Evolutionary conservation across 306 rosid species (phyloP), one percentile per base, ranked within the genome.

Genomic region (Citrullus amarus): DNA sequence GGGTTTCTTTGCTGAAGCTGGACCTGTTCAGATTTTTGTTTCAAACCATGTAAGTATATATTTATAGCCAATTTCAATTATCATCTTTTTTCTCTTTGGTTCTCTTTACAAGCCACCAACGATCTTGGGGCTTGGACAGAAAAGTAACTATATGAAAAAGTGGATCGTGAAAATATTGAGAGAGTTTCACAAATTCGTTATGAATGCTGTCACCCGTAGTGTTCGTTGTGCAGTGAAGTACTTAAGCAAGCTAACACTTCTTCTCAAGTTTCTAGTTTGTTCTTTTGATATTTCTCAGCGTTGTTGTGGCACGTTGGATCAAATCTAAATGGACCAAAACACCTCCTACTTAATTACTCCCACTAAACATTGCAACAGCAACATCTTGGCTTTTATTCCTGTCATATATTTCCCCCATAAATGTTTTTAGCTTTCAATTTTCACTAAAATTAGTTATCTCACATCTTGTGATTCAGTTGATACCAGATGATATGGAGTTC

Each of bases 401-500:
- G 6, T 30, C 15, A 32, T 13, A 30, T 12, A 62, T 32, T 62
- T 10, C 8, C 8, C 6, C 6, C 17, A 60, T 25, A 0, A 60
- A 25, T 60, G 66, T 65, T 48, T 25, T 36, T 16, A 17, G n/a
- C 39, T 2, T 36, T 36, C 43, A 36, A 25, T 25, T 25, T 15
- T 36, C 3, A 17, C 28, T 25, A 25, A 25, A 25, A 1, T 25
- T 25, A 17, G 6, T 17, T 8, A 48, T 22, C 25, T 3, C 4
- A 75, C 32, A 53, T 41, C 75, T 46, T 67, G 61, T 82, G 51
- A 80, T 76, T 79, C 79, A 93, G 98, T 83, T 95, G 87, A 95
- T 95, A 81, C 99, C 99, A 0, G 99, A 95, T 89, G 99, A 95
- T 81, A 95, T 95, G 99, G 99, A 95, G 85, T 91, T 95, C 80